Evolutionary conservation across 2,329 filamentous ascomycete genomes (phyloP), one percentile per base, ranked within the genome.

Genomic region (Cladosporium sp.): DNA sequence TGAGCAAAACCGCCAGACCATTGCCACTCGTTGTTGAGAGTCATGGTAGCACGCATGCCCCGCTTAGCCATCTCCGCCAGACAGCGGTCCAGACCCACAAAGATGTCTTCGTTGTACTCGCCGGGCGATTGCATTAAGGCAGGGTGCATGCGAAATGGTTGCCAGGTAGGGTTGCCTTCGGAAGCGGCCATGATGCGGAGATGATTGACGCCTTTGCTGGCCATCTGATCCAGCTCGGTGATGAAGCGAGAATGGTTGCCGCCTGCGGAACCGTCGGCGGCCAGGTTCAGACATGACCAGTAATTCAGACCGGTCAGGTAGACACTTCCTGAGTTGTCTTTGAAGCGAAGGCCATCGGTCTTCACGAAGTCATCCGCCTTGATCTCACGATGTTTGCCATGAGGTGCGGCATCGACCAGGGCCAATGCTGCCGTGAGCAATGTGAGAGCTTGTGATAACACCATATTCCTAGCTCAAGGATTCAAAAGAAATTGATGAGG

Each of bases 1-100:
- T 79, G 77, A 2, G 71, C 74, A 39, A 79, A 79, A 0, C 77
- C 77, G 8, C 77, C 77, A 18, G 68, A 72, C 77, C 77, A 79
- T 61, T 79, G 77, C 77, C 77, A 79, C 67, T 79, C 74, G 53
- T 79, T 74, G 8, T 70, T 73, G 3, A 79, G 67, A 0, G 77
- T 79, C 77, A 79, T 79, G 14, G 77, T 79, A 23, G 77, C 77
- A 23, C 77, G 71, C 74, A 79, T 79, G 5, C 77, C 77, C 8
- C 77, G 70, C 65, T 76, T 76, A 8, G 72, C 72, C 74, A 79
- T 78, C 65, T 79, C 77, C n/a, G 71, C 74, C 14, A 79, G 70
- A 58, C 77, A 79, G 14, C 75, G 70, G 49, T 79, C 77, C 18
- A 79, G 67, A 10, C 77, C 77, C 30, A 73, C 67, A 66, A 79